Evolutionary conservation across 2,329 filamentous ascomycete species (phyloP).

Genomic region (Fusarium chaquense): DNA sequence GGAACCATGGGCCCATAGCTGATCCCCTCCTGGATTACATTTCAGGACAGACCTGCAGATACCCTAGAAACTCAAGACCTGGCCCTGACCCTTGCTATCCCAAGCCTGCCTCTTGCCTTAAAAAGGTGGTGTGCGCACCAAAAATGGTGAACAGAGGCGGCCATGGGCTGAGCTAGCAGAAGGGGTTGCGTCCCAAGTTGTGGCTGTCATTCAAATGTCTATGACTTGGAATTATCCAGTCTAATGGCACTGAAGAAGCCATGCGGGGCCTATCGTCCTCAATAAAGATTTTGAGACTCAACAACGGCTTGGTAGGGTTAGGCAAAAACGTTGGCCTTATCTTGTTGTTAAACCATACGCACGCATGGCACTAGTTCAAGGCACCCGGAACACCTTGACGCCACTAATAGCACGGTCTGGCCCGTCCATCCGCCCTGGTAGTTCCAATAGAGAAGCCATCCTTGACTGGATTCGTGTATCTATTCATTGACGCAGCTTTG

Average conservation of each 20-base stretch:
- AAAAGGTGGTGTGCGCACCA: slow-evolving; percentile 20
- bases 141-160: neutral
- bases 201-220: neutral
- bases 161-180: neutral
- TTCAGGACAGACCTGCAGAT: slow-evolving; percentile 27
- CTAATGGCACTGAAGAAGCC: neutral
- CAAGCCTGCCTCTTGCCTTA: slow-evolving; percentile 11
- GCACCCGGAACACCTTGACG: slow-evolving; percentile 20
- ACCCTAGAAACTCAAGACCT: neutral
- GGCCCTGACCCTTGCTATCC: slow-evolving; percentile 5
- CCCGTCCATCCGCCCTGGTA: slow-evolving; percentile 26
- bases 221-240: neutral
- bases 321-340: slow-evolving; percentile 2
- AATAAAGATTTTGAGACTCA: neutral
- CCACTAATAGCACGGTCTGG: slow-evolving; percentile 23
- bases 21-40: slow-evolving; percentile 20
- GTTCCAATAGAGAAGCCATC: neutral
- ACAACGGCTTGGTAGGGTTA: neutral
- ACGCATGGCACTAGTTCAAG: slow-evolving; percentile 16
- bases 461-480: neutral
- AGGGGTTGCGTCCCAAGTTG: neutral
- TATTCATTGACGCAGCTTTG: slow-evolving; percentile 14
- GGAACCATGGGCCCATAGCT: slow-evolving; percentile 9
- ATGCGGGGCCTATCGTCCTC: neutral
- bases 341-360: neutral